These are phyloP conservation scores for Penicillium diatomitis DNA, from an alignment of 495 filamentous ascomycete species.

Conservation along the genomic window DNA sequence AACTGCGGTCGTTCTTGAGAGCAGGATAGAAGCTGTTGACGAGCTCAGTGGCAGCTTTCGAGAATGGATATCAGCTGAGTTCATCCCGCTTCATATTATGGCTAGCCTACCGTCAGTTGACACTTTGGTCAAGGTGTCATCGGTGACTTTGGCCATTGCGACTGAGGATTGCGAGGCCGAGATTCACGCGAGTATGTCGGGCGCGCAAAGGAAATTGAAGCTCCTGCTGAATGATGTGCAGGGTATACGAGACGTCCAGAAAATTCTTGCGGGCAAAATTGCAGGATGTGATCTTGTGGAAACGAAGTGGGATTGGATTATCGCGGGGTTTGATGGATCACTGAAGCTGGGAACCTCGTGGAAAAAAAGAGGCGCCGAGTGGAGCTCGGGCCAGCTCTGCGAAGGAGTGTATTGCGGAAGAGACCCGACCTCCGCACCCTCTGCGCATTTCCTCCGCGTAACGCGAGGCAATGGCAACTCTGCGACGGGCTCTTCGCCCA, in stretches of 20 bases:
- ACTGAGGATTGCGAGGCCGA: not conserved
- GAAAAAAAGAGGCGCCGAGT: conserved; percentile 17
- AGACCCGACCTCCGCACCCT: conserved; percentile 9
- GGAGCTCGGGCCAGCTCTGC: conserved; percentile 35
- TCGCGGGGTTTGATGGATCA: not conserved
- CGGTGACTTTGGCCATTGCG: conserved; percentile 31
- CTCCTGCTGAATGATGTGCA: not conserved
- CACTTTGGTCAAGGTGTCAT: conserved; percentile 37
- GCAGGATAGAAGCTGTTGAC: conserved; percentile 45
- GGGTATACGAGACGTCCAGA: too few relatives aligned
- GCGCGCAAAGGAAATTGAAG: not conserved
- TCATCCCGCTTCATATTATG: not conserved
- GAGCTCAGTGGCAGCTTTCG: conserved; percentile 41
- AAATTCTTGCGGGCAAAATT: too few relatives aligned
- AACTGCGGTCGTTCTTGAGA: conserved; percentile 42
- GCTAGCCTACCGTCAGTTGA: conserved; percentile 38
- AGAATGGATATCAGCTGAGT: not conserved
- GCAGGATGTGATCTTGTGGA: not conserved
- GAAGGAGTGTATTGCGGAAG: conserved; percentile 18
- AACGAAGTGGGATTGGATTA: not conserved
- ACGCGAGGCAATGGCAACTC: conserved; percentile 24
- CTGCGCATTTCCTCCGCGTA: conserved; percentile 4
- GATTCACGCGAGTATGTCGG: not conserved
- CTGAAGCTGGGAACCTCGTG: not conserved
- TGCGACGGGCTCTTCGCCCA: conserved; percentile 21